Evolutionary conservation across 2,329 filamentous ascomycete genomes (phyloP), one percentile per base, ranked within the genome.

Genomic region (Ophiognomonia clavigignenti-juglandacearum): DNA sequence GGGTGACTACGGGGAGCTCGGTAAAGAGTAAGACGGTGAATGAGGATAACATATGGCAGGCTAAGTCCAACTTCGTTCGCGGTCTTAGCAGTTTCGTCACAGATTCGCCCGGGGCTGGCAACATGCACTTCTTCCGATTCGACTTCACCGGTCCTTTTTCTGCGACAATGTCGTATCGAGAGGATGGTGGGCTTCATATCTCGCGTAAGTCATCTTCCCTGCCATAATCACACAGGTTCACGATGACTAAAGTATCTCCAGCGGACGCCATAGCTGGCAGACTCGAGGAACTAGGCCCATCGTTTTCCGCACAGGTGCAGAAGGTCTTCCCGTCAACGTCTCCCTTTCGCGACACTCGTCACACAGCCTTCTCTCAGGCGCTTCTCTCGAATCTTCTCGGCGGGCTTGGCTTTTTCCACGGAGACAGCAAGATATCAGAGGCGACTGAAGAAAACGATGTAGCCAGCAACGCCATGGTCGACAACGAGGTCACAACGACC

Each of bases 371-470:
- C 61, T 86, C 84, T 53, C 87, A 88, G 64, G 88, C 83, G 43
- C 84, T 96, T 70, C 85, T 96, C 56, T 95, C 89, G 1, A 96
- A 96, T 61, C 72, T 96, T 19, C 74, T 95, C 26, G 91, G 91
- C 41, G 91, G 91, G 27, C 85, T 96, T 56, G 90, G 91, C 6
- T 96, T 92, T 67, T 96, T 96, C 70, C 78, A 92, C 58, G 91
- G 91, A 37, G 78, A 91, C 48, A 85, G 88, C 38, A 69, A 93
- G 27, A 85, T 96, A 48, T 93, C 88, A 1, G 85, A 90, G 59
- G 86, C 87, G 18, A 71, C 83, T 8, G 90, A 93, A 57, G 96
- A 96, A 54, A 87, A 93, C 13, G 91, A 96, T 66, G 86, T 91
- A 53, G 87, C 88, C 47, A 89, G 95, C 64, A 85, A 86, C 0